Conservation (phyloP, 257 asterid species). For the Salvia splendens region DNA sequence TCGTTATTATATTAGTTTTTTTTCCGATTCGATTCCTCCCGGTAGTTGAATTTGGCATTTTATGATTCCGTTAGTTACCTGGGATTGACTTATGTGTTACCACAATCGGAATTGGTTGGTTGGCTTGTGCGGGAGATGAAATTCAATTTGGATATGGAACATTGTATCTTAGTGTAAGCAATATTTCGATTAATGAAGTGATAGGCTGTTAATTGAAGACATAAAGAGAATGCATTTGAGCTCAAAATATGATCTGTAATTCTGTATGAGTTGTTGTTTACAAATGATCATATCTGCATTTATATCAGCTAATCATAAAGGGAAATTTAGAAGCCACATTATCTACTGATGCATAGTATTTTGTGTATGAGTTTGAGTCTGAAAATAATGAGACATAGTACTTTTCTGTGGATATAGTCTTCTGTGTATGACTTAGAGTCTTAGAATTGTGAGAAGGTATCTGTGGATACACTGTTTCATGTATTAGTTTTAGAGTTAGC, state of each 20-base stretch:
- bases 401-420: neutral
- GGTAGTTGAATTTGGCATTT: neutral
- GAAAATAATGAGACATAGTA: neutral
- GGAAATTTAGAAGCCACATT: no score
- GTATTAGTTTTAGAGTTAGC: neutral
- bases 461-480: neutral
- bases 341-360: neutral
- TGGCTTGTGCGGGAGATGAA: neutral
- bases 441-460: neutral
- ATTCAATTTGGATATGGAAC: neutral
- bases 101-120: neutral
- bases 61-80: neutral
- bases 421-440: neutral
- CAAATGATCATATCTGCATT: no score
- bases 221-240: no score
- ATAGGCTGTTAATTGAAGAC: no score
- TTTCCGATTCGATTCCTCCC: neutral
- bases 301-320: no score
- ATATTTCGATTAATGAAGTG: neutral
- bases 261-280: no score
- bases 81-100: neutral
- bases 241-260: no score
- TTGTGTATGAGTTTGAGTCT: neutral
- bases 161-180: neutral
- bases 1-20: neutral